These are phyloP conservation scores for Xylariaceae sp. DNA, from an alignment of 2,329 filamentous ascomycete species.

Conservation along the genomic window DNA sequence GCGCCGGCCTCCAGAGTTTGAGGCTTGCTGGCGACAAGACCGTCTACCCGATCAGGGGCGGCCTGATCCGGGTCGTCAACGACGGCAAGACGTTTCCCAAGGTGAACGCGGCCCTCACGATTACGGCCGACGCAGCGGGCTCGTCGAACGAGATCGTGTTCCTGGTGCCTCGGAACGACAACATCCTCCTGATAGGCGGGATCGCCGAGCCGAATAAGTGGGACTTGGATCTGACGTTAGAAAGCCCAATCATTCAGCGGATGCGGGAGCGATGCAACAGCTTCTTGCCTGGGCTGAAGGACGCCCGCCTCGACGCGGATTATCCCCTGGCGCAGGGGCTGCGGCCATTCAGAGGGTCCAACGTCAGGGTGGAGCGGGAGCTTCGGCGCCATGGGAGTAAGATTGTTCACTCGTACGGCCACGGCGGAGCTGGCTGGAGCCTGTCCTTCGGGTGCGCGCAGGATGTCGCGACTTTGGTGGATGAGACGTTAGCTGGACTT, in stretches of 20 bases:
- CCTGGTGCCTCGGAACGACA: conserved; percentile 42
- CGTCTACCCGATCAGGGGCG: conserved; percentile 43
- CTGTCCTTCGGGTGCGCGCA: conserved; percentile 39
- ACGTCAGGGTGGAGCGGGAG: conserved; percentile 43
- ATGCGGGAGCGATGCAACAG: conserved; percentile 43
- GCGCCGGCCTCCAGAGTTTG: conserved; percentile 37
- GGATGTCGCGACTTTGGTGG: conserved; percentile 35
- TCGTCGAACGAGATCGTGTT: conserved; percentile 40
- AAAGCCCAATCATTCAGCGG: conserved; percentile 37
- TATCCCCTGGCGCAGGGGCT: conserved; percentile 43
- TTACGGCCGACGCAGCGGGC: conserved; percentile 38
- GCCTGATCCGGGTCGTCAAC: conserved; percentile 43
- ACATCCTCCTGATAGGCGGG: conserved; percentile 40
- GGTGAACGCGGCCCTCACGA: conserved; percentile 38
- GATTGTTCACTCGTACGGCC: conserved; percentile 44
- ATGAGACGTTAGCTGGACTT: conserved; percentile 33
- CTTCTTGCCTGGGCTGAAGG: conserved; percentile 40
- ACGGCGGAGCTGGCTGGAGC: conserved; percentile 43
- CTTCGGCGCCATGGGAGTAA: conserved; percentile 32
- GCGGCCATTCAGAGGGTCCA: conserved; percentile 38
- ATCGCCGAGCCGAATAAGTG: conserved; percentile 38
- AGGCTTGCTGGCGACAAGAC: conserved; percentile 38
- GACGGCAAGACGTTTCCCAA: conserved; percentile 41
- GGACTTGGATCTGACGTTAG: conserved; percentile 37
- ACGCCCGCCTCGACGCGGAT: conserved; percentile 37